Evolutionary conservation across 1,284 basidiomycete species (phyloP).

Genomic region (Hypsizygus ulmarius): DNA sequence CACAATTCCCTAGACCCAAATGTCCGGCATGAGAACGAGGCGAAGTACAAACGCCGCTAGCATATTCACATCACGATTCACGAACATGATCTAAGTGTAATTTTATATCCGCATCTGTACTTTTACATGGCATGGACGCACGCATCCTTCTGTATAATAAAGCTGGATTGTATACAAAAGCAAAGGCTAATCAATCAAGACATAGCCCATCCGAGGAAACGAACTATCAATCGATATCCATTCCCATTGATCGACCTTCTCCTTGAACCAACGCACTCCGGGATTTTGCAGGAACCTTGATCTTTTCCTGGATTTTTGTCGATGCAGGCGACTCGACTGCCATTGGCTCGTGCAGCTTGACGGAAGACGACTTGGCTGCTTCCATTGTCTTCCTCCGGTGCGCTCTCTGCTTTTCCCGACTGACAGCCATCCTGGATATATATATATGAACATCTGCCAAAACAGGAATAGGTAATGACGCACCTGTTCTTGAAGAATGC

Average conservation of each 20-base stretch:
- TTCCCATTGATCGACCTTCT: slow-evolving; percentile 77
- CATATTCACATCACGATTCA: not conserved
- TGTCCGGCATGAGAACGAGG: slow-evolving; percentile 75
- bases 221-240: slow-evolving; percentile 67
- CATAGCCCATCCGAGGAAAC: not conserved
- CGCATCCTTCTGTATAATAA: slow-evolving; percentile 7
- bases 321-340: slow-evolving; percentile 41
- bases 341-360: slow-evolving; percentile 74
- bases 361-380: slow-evolving; percentile 53
- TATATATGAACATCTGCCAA: slow-evolving; percentile 3
- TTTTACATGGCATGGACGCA: slow-evolving; percentile 16
- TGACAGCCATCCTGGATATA: slow-evolving; percentile 77
- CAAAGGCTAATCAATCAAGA: not conserved
- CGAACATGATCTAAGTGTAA: not conserved
- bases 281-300: slow-evolving; percentile 70
- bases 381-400: slow-evolving; percentile 66
- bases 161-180: slow-evolving; percentile 7
- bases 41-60: slow-evolving; percentile 83
- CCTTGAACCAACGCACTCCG: slow-evolving; percentile 74
- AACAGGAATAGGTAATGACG: slow-evolving; percentile 20
- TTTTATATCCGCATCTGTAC: slow-evolving; percentile 12
- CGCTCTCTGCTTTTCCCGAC: slow-evolving; percentile 67
- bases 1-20: slow-evolving; percentile 88
- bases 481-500: slow-evolving; percentile 98
- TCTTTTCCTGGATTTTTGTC: slow-evolving; percentile 68